Percentiles rank a stretch among this genome's conserved stretches.
phyloP scores from a whole-genome alignment of 2,329 filamentous ascomycete species.

The Biscogniauxia sp. region DNA sequence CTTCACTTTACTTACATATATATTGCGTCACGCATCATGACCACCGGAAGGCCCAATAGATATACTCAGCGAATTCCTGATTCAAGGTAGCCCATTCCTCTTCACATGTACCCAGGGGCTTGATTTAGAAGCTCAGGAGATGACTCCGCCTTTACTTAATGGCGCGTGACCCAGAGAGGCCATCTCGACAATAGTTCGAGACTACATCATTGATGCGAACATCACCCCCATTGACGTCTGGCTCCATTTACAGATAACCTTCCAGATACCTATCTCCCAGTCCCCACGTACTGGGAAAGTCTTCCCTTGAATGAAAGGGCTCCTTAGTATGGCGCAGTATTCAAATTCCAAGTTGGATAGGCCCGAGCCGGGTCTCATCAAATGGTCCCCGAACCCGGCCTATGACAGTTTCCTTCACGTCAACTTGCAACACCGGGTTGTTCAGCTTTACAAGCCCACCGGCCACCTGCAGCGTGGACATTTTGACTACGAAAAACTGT shows the following conservation, averaged over 20 bases:
- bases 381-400: conserved; percentile 61
- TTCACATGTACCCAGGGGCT: neutral
- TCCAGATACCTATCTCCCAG: too few relatives aligned
- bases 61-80: neutral
- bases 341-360: conserved; percentile 48
- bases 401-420: conserved; percentile 63
- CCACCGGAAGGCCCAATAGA: neutral
- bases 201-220: too few relatives aligned
- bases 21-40: neutral
- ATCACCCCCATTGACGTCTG: neutral
- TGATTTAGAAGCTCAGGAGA: neutral
- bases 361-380: conserved; percentile 61
- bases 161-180: neutral
- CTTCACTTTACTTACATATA: too few relatives aligned
- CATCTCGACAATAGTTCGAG: neutral
- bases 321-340: conserved; percentile 20
- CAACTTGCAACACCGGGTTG: conserved; percentile 61
- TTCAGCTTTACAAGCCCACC: conserved; percentile 62
- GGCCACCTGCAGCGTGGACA: conserved; percentile 54
- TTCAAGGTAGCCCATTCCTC: neutral
- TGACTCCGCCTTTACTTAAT: neutral
- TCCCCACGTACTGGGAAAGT: neutral
- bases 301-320: conserved; percentile 1
- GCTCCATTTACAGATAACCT: neutral
- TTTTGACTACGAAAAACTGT: conserved; percentile 57